Conservation (phyloP, 2,329 filamentous ascomycete genomes). For the Tolypocladium endophyticum region DNA sequence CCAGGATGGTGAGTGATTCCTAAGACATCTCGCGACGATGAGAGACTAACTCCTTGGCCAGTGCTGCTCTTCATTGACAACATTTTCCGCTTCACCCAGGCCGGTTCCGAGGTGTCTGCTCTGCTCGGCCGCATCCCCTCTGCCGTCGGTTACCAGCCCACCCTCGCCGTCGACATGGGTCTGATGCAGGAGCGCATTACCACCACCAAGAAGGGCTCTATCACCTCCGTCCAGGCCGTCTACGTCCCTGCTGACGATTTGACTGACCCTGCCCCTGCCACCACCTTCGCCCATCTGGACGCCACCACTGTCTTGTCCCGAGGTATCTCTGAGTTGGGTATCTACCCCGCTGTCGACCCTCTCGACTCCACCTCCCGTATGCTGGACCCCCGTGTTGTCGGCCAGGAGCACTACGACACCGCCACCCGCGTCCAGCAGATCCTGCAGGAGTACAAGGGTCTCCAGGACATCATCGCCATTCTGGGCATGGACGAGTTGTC, state of each 20-base stretch:
- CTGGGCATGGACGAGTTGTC: slow-evolving; percentile 99
- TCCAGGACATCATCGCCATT: slow-evolving; percentile 99
- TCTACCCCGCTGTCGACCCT: slow-evolving; percentile 99
- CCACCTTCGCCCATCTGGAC: slow-evolving; percentile 99
- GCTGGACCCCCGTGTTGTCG: slow-evolving; percentile 97
- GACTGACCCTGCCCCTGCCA: slow-evolving; percentile 98
- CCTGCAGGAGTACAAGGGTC: slow-evolving; percentile 99
- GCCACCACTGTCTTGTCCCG: slow-evolving; percentile 99
- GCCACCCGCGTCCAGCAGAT: slow-evolving; percentile 97
- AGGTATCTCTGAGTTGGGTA: slow-evolving; percentile 99
- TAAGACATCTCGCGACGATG: neutral
- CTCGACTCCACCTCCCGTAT: slow-evolving; percentile 99
- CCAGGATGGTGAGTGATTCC: slow-evolving; percentile 62
- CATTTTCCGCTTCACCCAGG: slow-evolving; percentile 99
- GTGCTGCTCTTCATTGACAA: slow-evolving; percentile 99
- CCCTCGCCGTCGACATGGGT: slow-evolving; percentile 98
- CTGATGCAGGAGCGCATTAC: slow-evolving; percentile 99
- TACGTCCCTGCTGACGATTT: slow-evolving; percentile 99
- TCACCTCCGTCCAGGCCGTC: slow-evolving; percentile 99
- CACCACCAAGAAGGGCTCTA: slow-evolving; percentile 98
- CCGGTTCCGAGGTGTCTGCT: slow-evolving; percentile 99
- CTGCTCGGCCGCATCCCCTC: slow-evolving; percentile 99
- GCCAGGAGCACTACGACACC: slow-evolving; percentile 93
- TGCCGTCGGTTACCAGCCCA: slow-evolving; percentile 99
- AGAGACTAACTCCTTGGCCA: slow-evolving; percentile 17